phyloP scores from a whole-genome alignment of 352 stramenopile genomes.

The Globisporangium lucens region DNA sequence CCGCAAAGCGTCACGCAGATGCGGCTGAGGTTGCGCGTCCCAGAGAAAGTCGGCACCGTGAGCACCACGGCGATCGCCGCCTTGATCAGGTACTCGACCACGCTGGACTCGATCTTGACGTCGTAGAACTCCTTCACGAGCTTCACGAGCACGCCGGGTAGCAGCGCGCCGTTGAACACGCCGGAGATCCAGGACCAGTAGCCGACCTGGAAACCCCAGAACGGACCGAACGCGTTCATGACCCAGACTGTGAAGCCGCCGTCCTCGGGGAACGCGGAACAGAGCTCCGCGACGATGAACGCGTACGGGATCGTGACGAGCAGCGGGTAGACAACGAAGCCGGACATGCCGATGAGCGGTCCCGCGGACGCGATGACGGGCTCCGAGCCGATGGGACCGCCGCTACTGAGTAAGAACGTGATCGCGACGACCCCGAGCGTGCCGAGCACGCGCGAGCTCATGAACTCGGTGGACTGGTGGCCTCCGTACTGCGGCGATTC shows the following conservation, averaged over 20 bases:
- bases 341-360: conserved; percentile 70
- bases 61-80: conserved; percentile 31
- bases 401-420: conserved; percentile 47
- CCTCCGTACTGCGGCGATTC: conserved; percentile 1
- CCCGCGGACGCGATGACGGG: conserved; percentile 45
- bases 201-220: conserved; percentile 80
- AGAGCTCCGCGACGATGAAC: conserved; percentile 69
- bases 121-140: conserved; percentile 34
- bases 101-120: conserved; percentile 24
- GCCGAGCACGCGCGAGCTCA: conserved; percentile 23
- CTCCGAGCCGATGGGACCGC: conserved; percentile 51
- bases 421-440: conserved; percentile 42
- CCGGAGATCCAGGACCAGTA: conserved; percentile 81
- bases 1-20: conserved; percentile 25
- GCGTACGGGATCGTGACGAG: conserved; percentile 69
- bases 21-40: conserved; percentile 30
- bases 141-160: conserved; percentile 56
- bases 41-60: conserved; percentile 35
- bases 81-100: conserved; percentile 34
- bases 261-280: conserved; percentile 66
- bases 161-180: conserved; percentile 54
- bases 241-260: conserved; percentile 79
- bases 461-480: conserved; percentile 14
- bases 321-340: conserved; percentile 60
- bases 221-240: conserved; percentile 59